phyloP scores from a whole-genome alignment of 208 protist species.

The Leishmania aethiopica region DNA sequence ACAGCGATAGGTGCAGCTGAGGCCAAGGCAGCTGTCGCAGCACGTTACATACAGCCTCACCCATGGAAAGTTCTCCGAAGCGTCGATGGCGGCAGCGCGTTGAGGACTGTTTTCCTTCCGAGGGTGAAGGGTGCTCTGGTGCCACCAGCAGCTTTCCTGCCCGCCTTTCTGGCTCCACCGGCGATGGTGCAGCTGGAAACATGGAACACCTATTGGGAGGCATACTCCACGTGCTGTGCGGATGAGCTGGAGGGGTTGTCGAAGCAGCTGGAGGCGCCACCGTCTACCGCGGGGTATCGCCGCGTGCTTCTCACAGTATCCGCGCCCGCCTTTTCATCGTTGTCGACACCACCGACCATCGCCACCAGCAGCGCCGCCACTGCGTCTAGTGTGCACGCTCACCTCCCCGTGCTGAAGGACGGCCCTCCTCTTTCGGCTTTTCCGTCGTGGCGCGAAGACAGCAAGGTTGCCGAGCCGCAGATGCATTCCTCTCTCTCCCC shows the following conservation, averaged over 20 bases:
- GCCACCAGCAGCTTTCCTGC: background rate
- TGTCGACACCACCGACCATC: background rate
- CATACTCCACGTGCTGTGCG: conserved; percentile 24
- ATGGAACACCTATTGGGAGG: conserved; percentile 79
- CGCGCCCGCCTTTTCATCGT: background rate
- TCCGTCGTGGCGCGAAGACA: background rate
- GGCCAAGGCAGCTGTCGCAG: background rate
- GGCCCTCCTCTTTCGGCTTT: background rate
- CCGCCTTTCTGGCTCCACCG: conserved; percentile 8
- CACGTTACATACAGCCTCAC: conserved; percentile 12
- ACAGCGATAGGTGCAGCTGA: background rate
- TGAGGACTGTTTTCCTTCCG: background rate
- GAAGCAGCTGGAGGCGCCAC: conserved; percentile 8
- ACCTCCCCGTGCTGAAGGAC: background rate
- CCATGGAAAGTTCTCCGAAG: conserved; percentile 28
- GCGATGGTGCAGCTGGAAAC: conserved; percentile 37
- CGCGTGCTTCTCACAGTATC: conserved; percentile 22
- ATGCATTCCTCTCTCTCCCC: background rate
- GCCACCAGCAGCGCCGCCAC: background rate
- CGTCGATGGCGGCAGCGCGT: background rate
- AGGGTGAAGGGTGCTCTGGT: background rate
- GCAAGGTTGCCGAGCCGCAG: background rate
- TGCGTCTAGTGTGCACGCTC: background rate
- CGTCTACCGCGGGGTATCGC: conserved; percentile 8
- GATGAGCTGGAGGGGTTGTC: conserved; percentile 27